These are phyloP conservation scores for Chaetomidium leptoderma DNA, from an alignment of 495 filamentous ascomycete species.

Conservation along the genomic window DNA sequence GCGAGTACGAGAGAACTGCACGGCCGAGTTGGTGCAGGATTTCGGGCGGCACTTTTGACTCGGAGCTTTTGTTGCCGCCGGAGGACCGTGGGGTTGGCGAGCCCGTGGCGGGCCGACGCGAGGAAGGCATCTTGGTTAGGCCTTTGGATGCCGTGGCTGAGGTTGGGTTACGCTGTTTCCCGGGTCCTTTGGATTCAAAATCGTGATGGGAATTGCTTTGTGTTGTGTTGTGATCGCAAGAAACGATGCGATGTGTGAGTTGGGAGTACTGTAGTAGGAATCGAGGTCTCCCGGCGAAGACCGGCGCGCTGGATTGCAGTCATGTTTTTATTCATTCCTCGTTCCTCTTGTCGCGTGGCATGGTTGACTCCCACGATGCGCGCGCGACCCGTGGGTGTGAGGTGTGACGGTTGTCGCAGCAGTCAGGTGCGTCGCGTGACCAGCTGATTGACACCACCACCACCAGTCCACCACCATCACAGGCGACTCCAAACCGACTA, in stretches of 20 bases:
- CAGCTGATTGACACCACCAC: conserved; percentile 14
- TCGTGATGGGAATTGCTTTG: no score
- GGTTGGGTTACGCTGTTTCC: no score
- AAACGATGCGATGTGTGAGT: not conserved
- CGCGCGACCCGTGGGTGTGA: not conserved
- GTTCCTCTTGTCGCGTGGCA: not conserved
- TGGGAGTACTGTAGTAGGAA: not conserved
- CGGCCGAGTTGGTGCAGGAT: conserved; percentile 26
- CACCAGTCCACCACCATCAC: not conserved
- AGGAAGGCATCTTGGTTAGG: not conserved
- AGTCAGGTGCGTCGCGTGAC: conserved; percentile 18
- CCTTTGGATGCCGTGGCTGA: not conserved
- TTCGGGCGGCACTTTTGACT: conserved; percentile 14
- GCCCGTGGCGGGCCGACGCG: not conserved
- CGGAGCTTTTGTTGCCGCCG: not conserved
- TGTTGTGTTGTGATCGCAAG: not conserved
- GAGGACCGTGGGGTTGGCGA: not conserved
- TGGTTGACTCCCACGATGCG: not conserved
- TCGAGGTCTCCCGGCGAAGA: not conserved
- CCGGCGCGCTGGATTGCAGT: not conserved
- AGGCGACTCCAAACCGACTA: not conserved
- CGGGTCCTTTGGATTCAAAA: no score
- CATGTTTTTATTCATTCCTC: not conserved
- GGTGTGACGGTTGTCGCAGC: conserved; percentile 11
- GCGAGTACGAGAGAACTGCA: conserved; percentile 25